Conservation (phyloP, 495 filamentous ascomycete species). For the Xylaria bambusicola region DNA sequence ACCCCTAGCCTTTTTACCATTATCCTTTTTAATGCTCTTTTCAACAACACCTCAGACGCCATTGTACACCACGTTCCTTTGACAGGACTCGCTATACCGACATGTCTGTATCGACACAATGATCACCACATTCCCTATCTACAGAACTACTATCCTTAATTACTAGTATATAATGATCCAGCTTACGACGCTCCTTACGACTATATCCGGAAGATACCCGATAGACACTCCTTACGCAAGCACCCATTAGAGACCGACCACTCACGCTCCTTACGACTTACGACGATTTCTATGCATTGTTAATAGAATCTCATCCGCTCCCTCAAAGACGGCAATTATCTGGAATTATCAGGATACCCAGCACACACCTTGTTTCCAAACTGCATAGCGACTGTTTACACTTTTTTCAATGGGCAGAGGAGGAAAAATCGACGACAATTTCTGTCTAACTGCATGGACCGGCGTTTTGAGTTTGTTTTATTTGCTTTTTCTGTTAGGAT, state of each 20-base stretch:
- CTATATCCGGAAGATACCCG: conserved; percentile 40
- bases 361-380: conserved; percentile 44
- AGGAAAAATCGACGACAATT: conserved; percentile 32
- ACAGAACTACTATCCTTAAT: conserved; percentile 39
- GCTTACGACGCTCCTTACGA: conserved; percentile 49
- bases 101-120: conserved; percentile 49
- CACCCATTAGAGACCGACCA: conserved; percentile 43
- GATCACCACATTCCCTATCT: conserved; percentile 45
- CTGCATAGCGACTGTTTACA: conserved; percentile 56
- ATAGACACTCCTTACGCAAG: conserved; percentile 51
- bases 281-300: conserved; percentile 35
- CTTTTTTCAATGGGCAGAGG: conserved; percentile 26
- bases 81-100: conserved; percentile 37
- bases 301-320: conserved; percentile 39
- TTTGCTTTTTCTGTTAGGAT: conserved; percentile 16
- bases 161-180: conserved; percentile 39
- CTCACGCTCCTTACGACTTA: conserved; percentile 37
- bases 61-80: conserved; percentile 52
- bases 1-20: not conserved
- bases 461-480: conserved; percentile 29
- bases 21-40: conserved; percentile 23
- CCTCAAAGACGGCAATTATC: conserved; percentile 34
- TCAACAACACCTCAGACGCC: conserved; percentile 51
- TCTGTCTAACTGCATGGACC: conserved; percentile 36
- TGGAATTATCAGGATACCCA: conserved; percentile 36